Conservation (phyloP, 208 protist species). For the Leishmania guyanensis region DNA sequence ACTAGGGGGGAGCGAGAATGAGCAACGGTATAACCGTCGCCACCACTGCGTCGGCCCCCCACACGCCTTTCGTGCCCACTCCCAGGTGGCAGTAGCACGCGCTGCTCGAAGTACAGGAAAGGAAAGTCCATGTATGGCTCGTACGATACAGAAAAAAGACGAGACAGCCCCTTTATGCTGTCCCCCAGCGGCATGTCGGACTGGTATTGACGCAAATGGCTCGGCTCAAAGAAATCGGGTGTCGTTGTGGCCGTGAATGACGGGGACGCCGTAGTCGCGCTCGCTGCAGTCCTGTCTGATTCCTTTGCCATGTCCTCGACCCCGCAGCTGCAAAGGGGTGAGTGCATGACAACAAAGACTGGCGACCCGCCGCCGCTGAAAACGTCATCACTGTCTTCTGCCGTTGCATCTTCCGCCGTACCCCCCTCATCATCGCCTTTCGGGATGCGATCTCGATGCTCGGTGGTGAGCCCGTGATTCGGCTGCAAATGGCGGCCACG, state of each 20-base stretch:
- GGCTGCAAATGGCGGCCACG: background rate
- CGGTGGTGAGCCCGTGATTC: background rate
- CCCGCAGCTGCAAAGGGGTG: slow-evolving; percentile 45
- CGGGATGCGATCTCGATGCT: background rate
- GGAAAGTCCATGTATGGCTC: slow-evolving; percentile 6
- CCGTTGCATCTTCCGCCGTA: slow-evolving; percentile 31
- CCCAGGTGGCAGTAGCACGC: slow-evolving; percentile 46
- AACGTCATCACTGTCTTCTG: background rate
- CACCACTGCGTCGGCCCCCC: background rate
- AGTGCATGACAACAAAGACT: slow-evolving; percentile 49
- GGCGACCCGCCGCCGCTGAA: slow-evolving; percentile 11
- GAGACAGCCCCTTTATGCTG: background rate
- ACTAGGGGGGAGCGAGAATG: background rate
- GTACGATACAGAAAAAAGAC: background rate
- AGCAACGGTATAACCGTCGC: background rate
- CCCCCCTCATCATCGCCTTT: background rate
- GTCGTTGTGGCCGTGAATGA: too few relatives aligned
- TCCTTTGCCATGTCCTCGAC: background rate
- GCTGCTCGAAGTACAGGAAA: slow-evolving; percentile 47
- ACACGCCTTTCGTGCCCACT: slow-evolving; percentile 39
- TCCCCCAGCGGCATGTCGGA: background rate
- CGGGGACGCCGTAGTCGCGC: background rate
- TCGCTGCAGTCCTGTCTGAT: background rate
- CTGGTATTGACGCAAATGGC: background rate
- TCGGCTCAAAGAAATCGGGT: background rate